phyloP scores from a whole-genome alignment of 106 monocot genomes.

The Dendrobium officinale region DNA sequence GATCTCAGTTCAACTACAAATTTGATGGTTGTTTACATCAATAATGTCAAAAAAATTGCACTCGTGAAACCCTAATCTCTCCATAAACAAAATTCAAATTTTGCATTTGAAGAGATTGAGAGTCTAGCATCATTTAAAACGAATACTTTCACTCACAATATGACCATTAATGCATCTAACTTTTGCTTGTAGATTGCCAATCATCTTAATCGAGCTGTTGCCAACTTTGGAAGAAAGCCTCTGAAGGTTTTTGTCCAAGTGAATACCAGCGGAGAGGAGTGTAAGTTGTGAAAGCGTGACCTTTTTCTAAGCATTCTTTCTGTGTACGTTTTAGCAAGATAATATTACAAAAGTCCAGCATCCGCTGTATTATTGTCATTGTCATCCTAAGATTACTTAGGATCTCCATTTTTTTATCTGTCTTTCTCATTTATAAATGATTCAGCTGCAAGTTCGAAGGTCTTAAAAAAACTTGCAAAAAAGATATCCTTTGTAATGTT shows the following conservation, averaged over 20 bases:
- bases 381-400: not conserved
- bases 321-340: not conserved
- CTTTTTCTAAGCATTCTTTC: not conserved
- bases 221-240: constrained; percentile 56
- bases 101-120: not conserved
- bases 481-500: not conserved
- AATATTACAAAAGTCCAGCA: not conserved
- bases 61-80: not conserved
- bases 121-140: not conserved
- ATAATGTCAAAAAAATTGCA: not conserved
- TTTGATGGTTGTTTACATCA: not conserved
- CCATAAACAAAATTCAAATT: not conserved
- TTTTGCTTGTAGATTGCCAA: constrained; percentile 68
- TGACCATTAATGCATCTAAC: not conserved
- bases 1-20: not conserved
- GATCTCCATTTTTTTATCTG: not conserved
- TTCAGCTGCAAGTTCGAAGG: not conserved
- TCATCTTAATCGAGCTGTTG: constrained; percentile 55
- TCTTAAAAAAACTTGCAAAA: not conserved
- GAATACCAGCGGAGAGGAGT: constrained; percentile 98
- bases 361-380: not conserved
- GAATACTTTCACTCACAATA: no score
- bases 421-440: not conserved
- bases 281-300: constrained; percentile 37
- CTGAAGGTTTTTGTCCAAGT: constrained; percentile 74